phyloP scores from a whole-genome alignment of 441 rosid species.

The Biscutella laevigata region DNA sequence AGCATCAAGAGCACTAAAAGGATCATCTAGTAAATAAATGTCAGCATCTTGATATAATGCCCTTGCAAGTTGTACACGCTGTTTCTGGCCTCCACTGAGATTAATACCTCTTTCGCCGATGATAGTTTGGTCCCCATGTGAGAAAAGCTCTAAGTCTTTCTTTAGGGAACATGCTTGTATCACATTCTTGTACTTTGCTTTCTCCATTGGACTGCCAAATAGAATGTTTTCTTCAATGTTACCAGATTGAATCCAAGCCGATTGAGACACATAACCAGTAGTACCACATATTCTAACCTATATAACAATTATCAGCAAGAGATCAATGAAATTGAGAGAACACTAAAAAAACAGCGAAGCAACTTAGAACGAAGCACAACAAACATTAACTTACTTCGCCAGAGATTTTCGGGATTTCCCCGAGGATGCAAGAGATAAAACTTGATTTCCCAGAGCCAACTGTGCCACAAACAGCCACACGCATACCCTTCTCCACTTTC shows the following conservation, averaged over 20 bases:
- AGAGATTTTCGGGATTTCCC: constrained; percentile 89
- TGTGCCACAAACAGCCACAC: constrained; percentile 96
- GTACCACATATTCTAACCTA: constrained; percentile 91
- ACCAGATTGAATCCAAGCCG: constrained; percentile 99
- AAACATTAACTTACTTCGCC: constrained; percentile 74
- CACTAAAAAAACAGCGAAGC: not conserved
- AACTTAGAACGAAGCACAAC: not conserved
- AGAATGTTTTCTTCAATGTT: constrained; percentile 98
- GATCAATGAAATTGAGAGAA: constrained; percentile 13
- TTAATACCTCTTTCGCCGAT: constrained; percentile 99
- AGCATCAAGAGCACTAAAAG: constrained; percentile 99
- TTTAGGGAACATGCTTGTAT: constrained; percentile 91
- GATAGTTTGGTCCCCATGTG: constrained; percentile 95
- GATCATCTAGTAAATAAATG: constrained; percentile 91
- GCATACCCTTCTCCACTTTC: constrained; percentile 90
- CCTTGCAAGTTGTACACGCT: constrained; percentile 97
- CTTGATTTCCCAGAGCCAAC: constrained; percentile 98
- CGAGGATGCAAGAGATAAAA: constrained; percentile 95
- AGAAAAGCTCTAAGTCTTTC: constrained; percentile 92
- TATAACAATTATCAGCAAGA: constrained; percentile 19
- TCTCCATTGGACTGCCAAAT: constrained; percentile 95
- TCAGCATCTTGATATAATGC: constrained; percentile 99
- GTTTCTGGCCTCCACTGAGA: constrained; percentile 98
- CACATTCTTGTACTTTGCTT: constrained; percentile 77
- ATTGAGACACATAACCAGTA: constrained; percentile 95